These are phyloP conservation scores for Rugonectria rugulosa DNA, from an alignment of 2,329 filamentous ascomycete genomes.

Conservation along the genomic window DNA sequence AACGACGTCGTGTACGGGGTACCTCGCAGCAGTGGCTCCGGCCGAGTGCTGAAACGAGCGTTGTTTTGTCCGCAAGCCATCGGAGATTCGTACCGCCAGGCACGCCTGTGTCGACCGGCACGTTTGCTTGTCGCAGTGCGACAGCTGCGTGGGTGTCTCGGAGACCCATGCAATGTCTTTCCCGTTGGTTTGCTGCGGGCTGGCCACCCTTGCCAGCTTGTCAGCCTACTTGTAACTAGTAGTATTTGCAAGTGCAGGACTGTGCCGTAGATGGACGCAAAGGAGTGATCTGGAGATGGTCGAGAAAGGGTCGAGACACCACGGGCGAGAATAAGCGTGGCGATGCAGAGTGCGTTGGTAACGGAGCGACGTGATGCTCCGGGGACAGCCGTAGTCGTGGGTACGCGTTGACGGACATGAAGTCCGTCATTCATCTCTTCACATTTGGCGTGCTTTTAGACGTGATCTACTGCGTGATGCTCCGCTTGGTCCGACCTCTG, in stretches of 20 bases:
- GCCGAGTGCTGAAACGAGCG: background rate
- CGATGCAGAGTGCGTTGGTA: background rate
- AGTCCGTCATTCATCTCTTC: background rate
- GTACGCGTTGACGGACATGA: background rate
- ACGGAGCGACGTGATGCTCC: background rate
- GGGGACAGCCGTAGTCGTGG: slow-evolving; percentile 1
- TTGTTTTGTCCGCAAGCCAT: background rate
- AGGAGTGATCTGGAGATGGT: background rate
- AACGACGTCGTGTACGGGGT: background rate
- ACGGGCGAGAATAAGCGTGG: slow-evolving; percentile 1
- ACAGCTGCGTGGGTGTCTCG: slow-evolving; percentile 6
- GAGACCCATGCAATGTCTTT: background rate
- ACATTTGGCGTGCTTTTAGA: background rate
- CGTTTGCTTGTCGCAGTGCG: too few relatives aligned
- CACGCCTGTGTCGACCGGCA: too few relatives aligned
- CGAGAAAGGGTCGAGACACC: background rate
- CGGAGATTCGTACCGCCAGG: too few relatives aligned
- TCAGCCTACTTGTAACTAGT: too few relatives aligned
- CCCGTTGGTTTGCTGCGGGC: background rate
- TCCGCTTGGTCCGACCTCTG: slow-evolving; percentile 4
- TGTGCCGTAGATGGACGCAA: background rate
- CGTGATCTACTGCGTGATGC: slow-evolving; percentile 1
- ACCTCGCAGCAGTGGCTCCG: background rate
- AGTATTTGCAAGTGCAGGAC: background rate
- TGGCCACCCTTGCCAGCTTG: background rate